A percentile compares a stretch with the other conserved stretches of the same genome.
Conservation (phyloP, 176 grass and related monocot genomes). For the Paspalum notatum region DNA sequence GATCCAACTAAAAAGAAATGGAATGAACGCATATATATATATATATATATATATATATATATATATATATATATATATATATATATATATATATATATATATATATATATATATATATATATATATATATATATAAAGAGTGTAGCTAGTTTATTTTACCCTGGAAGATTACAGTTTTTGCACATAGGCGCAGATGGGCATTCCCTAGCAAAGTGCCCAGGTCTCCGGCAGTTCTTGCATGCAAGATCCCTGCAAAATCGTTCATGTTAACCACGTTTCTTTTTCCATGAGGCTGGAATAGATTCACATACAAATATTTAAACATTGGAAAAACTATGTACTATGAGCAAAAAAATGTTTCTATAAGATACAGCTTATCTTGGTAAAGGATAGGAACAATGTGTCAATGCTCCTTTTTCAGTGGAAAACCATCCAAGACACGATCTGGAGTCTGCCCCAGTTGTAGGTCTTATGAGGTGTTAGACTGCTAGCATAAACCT, state of each 20-base stretch:
- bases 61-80: neutral
- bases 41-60: neutral
- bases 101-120: neutral
- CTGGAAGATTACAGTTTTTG: constrained; percentile 85
- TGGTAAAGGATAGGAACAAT: constrained; percentile 6
- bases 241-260: constrained; percentile 60
- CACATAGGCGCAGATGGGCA: constrained; percentile 73
- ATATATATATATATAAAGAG: neutral
- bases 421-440: neutral
- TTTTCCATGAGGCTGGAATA: constrained; percentile 16
- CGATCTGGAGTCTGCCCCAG: neutral
- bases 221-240: constrained; percentile 90
- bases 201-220: constrained; percentile 84
- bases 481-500: neutral
- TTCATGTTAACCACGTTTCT: constrained; percentile 21
- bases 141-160: constrained; percentile 53
- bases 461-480: neutral
- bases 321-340: neutral
- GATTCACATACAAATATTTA: neutral
- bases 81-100: constrained; percentile 1
- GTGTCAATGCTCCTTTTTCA: neutral
- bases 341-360: neutral
- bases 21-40: neutral
- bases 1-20: neutral
- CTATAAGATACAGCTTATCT: neutral